phyloP scores from a whole-genome alignment of 768 basidiomycete species.

The Trametes cubensis region DNA sequence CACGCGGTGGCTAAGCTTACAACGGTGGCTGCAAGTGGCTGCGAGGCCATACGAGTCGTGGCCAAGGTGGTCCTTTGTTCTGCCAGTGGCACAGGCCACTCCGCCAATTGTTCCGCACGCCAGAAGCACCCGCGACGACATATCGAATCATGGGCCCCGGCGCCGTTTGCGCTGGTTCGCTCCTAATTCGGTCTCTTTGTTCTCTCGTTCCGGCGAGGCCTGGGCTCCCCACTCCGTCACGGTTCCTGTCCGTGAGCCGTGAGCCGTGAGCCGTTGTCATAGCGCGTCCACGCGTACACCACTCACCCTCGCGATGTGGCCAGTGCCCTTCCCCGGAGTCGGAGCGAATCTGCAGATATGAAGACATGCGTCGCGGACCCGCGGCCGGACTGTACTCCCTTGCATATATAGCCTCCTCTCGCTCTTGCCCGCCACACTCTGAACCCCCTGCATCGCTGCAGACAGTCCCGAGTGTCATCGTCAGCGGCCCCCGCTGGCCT shows the following conservation, averaged over 20 bases:
- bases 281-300: constrained; percentile 18
- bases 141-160: constrained; percentile 9
- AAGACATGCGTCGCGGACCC: constrained; percentile 15
- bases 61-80: constrained; percentile 11
- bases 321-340: constrained; percentile 9
- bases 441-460: constrained; percentile 17
- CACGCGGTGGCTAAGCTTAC: constrained; percentile 11
- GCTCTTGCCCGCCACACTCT: constrained; percentile 10
- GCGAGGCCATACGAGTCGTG: constrained; percentile 2
- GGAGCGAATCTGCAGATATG: constrained; percentile 21
- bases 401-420: constrained; percentile 14
- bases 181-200: constrained; percentile 21
- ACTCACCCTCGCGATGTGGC: constrained; percentile 18
- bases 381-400: constrained; percentile 8
- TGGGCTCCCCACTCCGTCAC: constrained; percentile 8
- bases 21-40: neutral
- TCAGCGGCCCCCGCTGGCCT: neutral
- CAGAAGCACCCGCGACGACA: constrained; percentile 17
- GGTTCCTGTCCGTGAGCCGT: constrained; percentile 3
- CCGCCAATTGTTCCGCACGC: constrained; percentile 22
- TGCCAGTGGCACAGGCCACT: constrained; percentile 10
- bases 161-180: constrained; percentile 10
- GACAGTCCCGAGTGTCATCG: constrained; percentile 7
- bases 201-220: constrained; percentile 10
- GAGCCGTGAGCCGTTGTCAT: constrained; percentile 21